A percentile compares a stretch with the other conserved stretches of the same genome.
Conservation (phyloP, 768 basidiomycete species). For the Phlebiopsis flavidoalba region DNA sequence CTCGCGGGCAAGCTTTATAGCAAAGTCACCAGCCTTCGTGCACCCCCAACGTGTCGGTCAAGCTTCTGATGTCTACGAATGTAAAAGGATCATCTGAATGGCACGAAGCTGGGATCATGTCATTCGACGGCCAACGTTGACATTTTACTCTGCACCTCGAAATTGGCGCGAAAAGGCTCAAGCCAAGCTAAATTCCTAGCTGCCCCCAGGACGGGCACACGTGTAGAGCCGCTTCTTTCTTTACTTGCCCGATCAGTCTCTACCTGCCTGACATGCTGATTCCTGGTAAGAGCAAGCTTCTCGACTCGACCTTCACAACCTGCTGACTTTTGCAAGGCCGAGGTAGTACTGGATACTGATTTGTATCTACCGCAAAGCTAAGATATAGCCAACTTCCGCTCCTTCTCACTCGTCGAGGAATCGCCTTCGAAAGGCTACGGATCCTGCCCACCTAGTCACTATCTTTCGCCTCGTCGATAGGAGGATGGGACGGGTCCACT, state of each 20-base stretch:
- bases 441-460: background rate
- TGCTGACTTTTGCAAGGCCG: conserved; percentile 13
- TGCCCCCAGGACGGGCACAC: conserved; percentile 69
- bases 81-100: conserved; percentile 43
- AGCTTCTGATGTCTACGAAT: conserved; percentile 42
- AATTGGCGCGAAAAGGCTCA: conserved; percentile 47
- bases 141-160: conserved; percentile 56
- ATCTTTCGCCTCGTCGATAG: background rate
- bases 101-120: conserved; percentile 58
- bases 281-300: conserved; percentile 16
- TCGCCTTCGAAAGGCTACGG: background rate
- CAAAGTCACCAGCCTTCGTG: conserved; percentile 53
- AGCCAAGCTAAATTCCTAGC: conserved; percentile 63
- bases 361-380: conserved; percentile 45
- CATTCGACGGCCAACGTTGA: conserved; percentile 59
- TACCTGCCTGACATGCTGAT: conserved; percentile 12
- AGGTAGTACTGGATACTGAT: conserved; percentile 38
- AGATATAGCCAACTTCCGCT: conserved; percentile 22
- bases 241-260: conserved; percentile 26
- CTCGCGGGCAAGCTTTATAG: conserved; percentile 63
- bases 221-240: conserved; percentile 53
- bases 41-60: conserved; percentile 48
- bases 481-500: background rate
- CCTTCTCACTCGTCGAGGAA: background rate
- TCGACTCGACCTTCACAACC: background rate